phyloP scores from a whole-genome alignment of 345 rosid genomes.

The Zanthoxylum bungeanum region DNA sequence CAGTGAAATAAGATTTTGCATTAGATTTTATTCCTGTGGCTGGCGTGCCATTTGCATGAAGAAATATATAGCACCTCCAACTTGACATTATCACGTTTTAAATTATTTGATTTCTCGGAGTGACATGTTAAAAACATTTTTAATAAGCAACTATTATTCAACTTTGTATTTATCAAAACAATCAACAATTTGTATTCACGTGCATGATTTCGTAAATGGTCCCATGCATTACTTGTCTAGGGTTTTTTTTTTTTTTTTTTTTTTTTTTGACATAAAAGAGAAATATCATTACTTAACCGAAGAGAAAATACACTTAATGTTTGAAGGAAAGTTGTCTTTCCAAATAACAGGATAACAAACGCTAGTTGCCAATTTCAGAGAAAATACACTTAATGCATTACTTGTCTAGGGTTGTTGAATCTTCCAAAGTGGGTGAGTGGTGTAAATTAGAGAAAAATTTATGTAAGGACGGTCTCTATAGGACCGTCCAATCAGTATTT shows the following conservation, averaged over 20 bases:
- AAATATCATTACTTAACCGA: no score
- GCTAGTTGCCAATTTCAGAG: no score
- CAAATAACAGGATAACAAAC: no score
- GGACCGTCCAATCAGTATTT: no score
- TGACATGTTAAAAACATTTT: constrained; percentile 2
- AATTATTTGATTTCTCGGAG: background rate
- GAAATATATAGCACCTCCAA: constrained; percentile 8
- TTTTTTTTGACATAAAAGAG: no score
- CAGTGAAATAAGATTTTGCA: constrained; percentile 25
- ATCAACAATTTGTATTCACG: background rate
- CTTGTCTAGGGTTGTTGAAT: no score
- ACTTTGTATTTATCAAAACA: background rate
- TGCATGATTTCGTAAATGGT: background rate
- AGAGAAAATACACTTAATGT: no score
- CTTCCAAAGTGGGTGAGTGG: background rate
- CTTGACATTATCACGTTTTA: background rate
- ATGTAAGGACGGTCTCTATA: no score
- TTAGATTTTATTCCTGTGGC: constrained; percentile 28
- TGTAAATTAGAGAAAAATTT: no score
- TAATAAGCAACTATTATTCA: background rate
- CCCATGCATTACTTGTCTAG: background rate
- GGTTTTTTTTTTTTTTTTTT: no score
- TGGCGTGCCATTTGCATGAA: constrained; percentile 16
- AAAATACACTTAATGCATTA: no score
- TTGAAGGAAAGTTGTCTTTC: no score